Conservation (phyloP, 805 yeast genomes). For the Candida dendrica region DNA sequence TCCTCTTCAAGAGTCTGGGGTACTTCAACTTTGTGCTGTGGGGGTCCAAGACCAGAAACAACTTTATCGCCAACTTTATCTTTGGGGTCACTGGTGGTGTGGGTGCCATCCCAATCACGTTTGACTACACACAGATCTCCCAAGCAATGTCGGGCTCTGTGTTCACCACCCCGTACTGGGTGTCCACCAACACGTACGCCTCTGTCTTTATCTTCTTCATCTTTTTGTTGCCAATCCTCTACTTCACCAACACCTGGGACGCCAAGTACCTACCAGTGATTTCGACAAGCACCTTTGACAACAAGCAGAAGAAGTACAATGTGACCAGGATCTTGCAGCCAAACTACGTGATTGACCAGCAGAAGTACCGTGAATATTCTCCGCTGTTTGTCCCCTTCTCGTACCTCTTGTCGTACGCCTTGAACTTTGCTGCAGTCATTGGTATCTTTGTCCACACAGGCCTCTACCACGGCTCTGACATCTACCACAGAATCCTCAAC, state of each 20-base stretch:
- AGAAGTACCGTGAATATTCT: constrained; percentile 44
- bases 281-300: constrained; percentile 41
- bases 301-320: constrained; percentile 36
- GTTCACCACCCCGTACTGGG: constrained; percentile 45
- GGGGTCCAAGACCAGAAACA: constrained; percentile 31
- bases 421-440: constrained; percentile 55
- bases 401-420: constrained; percentile 48
- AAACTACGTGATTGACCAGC: constrained; percentile 34
- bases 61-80: constrained; percentile 51
- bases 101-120: constrained; percentile 48
- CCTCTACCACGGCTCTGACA: constrained; percentile 50
- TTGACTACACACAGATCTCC: constrained; percentile 50
- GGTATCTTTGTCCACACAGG: constrained; percentile 53
- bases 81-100: constrained; percentile 54
- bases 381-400: constrained; percentile 55
- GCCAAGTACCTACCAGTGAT: constrained; percentile 55
- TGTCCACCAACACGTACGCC: constrained; percentile 31
- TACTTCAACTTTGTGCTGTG: constrained; percentile 43
- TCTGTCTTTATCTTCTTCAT: constrained; percentile 45
- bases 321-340: constrained; percentile 39
- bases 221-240: constrained; percentile 41
- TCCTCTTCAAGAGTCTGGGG: constrained; percentile 50
- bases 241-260: constrained; percentile 49
- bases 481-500: constrained; percentile 35
- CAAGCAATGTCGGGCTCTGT: constrained; percentile 45